Percentiles rank a stretch among this genome's conserved stretches.
Evolutionary conservation across 495 filamentous ascomycete genomes (phyloP).

Genomic region (Cenococcum geophilum): DNA sequence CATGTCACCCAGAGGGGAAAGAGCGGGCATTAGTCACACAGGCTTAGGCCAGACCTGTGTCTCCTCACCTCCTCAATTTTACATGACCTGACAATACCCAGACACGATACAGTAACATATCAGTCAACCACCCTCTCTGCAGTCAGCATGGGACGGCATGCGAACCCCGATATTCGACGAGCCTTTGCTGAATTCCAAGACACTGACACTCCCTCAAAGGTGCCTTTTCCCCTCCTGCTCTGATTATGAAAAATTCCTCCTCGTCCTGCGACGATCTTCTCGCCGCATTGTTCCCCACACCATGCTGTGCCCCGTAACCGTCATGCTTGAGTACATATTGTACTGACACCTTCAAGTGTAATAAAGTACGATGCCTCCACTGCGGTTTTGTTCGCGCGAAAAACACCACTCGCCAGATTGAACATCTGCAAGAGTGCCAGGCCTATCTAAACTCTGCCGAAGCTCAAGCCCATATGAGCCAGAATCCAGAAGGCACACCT

Average conservation of each 20-base stretch:
- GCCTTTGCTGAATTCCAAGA: conserved; percentile 36
- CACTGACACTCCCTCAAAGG: conserved; percentile 34
- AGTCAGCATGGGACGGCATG: conserved; percentile 21
- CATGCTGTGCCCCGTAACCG: neutral
- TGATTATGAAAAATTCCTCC: too few species aligned
- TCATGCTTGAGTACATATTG: too few species aligned
- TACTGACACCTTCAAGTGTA: conserved; percentile 34
- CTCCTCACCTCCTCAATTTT: conserved; percentile 1
- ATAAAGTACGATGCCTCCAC: conserved; percentile 40
- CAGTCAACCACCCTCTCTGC: neutral
- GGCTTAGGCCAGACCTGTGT: neutral
- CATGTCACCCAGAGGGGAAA: neutral
- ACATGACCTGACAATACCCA: conserved; percentile 18
- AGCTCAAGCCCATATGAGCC: conserved; percentile 30
- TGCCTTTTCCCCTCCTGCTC: conserved; percentile 4
- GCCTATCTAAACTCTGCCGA: conserved; percentile 38
- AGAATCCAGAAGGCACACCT: conserved; percentile 9
- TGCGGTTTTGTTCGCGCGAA: conserved; percentile 42
- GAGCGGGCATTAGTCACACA: neutral
- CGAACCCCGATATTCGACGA: conserved; percentile 36
- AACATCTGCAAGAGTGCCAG: conserved; percentile 38
- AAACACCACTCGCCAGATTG: conserved; percentile 42
- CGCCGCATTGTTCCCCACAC: neutral
- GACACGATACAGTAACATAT: conserved; percentile 25
- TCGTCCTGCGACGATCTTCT: too few species aligned